Percentiles rank a stretch among this genome's conserved stretches.
Evolutionary conservation across 2,329 filamentous ascomycete genomes (phyloP).

Genomic region (Alternaria tenuissima): DNA sequence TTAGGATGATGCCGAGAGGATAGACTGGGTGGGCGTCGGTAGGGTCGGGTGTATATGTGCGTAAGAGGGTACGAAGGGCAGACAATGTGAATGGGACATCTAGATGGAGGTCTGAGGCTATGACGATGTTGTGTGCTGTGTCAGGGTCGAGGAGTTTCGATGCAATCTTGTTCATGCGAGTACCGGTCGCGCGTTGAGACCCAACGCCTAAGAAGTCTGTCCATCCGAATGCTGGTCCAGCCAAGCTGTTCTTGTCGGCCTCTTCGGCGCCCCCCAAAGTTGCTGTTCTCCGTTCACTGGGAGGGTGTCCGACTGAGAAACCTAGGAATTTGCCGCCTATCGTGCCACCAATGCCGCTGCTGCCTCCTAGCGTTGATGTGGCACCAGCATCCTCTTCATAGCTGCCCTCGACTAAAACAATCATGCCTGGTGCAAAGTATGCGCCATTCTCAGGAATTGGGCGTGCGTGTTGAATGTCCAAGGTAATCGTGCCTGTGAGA

Average conservation of each 20-base stretch:
- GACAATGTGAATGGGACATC: constrained; percentile 83
- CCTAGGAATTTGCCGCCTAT: constrained; percentile 93
- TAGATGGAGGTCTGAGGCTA: constrained; percentile 86
- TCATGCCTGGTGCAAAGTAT: constrained; percentile 96
- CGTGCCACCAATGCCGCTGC: constrained; percentile 83
- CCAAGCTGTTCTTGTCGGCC: constrained; percentile 48
- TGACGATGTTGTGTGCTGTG: constrained; percentile 66
- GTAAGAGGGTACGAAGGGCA: constrained; percentile 80
- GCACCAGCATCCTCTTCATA: constrained; percentile 86
- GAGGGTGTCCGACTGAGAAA: constrained; percentile 90
- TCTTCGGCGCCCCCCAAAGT: constrained; percentile 75
- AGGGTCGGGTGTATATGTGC: constrained; percentile 67
- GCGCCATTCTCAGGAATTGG: constrained; percentile 84
- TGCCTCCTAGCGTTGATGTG: constrained; percentile 69
- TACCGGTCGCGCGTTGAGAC: constrained; percentile 83
- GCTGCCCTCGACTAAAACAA: constrained; percentile 92
- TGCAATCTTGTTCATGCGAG: constrained; percentile 84
- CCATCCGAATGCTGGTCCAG: constrained; percentile 77
- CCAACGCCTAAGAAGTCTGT: constrained; percentile 94
- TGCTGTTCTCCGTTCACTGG: constrained; percentile 81
- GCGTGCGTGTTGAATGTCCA: constrained; percentile 82
- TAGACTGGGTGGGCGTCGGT: constrained; percentile 66
- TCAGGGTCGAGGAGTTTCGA: constrained; percentile 65
- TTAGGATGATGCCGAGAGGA: constrained; percentile 81
- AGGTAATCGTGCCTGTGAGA: constrained; percentile 82